These are phyloP conservation scores for Solanum clarkiae DNA, from an alignment of 257 asterid genomes.

Conservation along the genomic window DNA sequence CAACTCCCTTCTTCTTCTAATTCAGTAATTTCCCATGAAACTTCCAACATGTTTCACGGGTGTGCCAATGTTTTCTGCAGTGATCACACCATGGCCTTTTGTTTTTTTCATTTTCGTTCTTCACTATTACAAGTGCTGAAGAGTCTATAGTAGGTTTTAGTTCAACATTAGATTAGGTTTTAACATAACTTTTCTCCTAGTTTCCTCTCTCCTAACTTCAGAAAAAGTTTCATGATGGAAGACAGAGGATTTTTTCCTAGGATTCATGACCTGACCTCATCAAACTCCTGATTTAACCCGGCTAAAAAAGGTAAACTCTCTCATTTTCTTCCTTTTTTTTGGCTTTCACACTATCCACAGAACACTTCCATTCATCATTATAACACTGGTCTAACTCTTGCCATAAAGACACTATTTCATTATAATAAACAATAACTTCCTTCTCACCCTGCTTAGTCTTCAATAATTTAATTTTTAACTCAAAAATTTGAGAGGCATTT, in stretches of 20 bases:
- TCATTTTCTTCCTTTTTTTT: not conserved
- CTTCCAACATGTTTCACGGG: not conserved
- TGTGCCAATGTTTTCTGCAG: not conserved
- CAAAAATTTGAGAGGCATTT: not conserved
- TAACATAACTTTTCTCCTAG: not conserved
- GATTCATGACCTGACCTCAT: not conserved
- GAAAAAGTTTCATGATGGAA: not conserved
- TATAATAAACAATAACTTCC: not conserved
- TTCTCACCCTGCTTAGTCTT: not conserved
- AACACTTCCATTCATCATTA: not conserved
- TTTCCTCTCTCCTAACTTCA: not conserved
- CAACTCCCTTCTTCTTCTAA: not conserved
- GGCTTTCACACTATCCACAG: not conserved
- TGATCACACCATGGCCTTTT: not conserved
- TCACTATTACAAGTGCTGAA: not conserved
- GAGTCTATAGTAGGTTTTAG: not conserved
- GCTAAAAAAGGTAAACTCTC: not conserved
- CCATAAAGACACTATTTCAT: not conserved
- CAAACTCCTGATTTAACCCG: not conserved
- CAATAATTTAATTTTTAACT: not conserved
- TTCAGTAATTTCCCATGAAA: not conserved
- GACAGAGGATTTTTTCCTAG: not conserved
- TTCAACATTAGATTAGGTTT: not conserved
- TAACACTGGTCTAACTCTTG: not conserved
- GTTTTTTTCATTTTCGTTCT: not conserved